Conservation (phyloP, 331 rosid genomes). For the Telfairia occidentalis region DNA sequence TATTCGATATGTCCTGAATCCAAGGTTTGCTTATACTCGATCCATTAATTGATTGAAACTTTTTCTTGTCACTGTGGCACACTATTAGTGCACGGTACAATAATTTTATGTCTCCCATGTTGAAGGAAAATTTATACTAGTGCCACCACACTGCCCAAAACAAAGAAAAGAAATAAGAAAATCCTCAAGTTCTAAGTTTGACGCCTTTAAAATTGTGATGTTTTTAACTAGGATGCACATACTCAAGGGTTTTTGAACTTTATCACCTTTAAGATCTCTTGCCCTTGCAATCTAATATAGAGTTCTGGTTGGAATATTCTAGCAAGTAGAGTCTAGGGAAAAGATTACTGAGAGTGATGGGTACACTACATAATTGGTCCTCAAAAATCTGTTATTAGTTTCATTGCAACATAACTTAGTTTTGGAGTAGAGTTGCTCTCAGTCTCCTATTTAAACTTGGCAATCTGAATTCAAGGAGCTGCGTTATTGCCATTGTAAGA, state of each 20-base stretch:
- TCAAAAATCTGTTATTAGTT: neutral
- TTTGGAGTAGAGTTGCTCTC: neutral
- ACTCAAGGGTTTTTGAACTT: neutral
- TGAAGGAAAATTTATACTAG: neutral
- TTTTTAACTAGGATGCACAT: neutral
- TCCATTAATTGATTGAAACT: neutral
- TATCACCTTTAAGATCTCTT: neutral
- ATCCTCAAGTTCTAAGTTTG: neutral
- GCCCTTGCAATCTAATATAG: neutral
- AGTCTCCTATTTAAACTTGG: neutral
- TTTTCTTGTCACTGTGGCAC: neutral
- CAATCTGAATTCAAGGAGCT: neutral
- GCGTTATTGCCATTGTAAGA: neutral
- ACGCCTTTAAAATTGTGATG: neutral
- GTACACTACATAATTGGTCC: neutral
- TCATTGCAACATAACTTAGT: neutral
- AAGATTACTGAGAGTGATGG: neutral
- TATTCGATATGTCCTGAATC: constrained; percentile 82
- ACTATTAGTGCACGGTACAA: neutral
- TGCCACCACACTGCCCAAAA: neutral
- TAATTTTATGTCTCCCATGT: neutral
- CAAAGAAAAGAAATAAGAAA: neutral
- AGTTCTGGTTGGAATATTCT: neutral
- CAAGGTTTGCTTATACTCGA: constrained; percentile 46
- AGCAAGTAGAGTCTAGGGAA: neutral